These are phyloP conservation scores for Hamamelis virginiana DNA, from an alignment of 164 flowering plant species.

Conservation along the genomic window DNA sequence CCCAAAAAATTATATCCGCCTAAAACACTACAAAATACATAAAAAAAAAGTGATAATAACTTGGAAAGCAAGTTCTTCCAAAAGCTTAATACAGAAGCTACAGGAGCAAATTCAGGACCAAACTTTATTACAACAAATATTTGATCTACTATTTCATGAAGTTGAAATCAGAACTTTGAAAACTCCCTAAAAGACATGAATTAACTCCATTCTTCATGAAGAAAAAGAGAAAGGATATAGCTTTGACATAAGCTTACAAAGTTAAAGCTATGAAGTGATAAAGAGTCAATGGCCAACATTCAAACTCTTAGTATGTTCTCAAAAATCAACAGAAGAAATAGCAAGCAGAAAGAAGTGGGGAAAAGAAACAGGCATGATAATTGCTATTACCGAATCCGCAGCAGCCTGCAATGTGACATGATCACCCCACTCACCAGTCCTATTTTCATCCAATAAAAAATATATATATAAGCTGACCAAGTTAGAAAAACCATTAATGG, in stretches of 20 bases:
- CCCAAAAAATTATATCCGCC: too few species aligned
- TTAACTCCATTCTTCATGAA: neutral
- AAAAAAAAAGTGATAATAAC: too few species aligned
- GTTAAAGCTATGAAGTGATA: neutral
- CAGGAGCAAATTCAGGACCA: too few species aligned
- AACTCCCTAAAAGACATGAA: too few species aligned
- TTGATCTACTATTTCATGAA: too few species aligned
- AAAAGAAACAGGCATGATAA: neutral
- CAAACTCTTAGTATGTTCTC: neutral
- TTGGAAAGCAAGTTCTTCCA: too few species aligned
- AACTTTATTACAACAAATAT: too few species aligned
- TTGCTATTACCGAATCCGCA: slow-evolving; percentile 72
- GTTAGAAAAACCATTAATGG: neutral
- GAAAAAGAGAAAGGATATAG: neutral
- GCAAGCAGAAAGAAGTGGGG: neutral
- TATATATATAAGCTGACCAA: slow-evolving; percentile 8
- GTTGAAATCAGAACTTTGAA: too few species aligned
- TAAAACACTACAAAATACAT: too few species aligned
- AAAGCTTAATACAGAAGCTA: too few species aligned
- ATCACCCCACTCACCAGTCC: slow-evolving; percentile 98
- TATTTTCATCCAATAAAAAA: slow-evolving; percentile 26
- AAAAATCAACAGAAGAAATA: neutral
- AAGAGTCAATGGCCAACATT: neutral
- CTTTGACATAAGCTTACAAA: too few species aligned
- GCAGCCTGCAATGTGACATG: slow-evolving; percentile 82